phyloP scores from a whole-genome alignment of 768 basidiomycete genomes.

The Porpolomopsis calyptriformis region DNA sequence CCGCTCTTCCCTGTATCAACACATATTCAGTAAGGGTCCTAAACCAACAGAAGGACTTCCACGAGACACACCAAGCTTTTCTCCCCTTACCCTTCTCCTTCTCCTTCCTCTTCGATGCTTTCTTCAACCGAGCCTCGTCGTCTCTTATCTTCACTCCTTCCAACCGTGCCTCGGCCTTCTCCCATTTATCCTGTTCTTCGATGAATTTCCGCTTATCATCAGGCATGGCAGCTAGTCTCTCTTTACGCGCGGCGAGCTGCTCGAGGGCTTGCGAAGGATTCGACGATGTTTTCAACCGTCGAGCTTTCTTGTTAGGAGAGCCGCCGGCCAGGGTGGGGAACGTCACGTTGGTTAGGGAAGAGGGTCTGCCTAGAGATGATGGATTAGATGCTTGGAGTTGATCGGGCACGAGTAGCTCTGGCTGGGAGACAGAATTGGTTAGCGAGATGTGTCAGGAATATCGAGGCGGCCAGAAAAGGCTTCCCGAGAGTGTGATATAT shows the following conservation, averaged over 20 bases:
- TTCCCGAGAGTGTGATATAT: not conserved
- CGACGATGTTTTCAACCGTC: constrained; percentile 55
- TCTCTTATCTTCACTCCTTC: constrained; percentile 90
- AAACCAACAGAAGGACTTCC: constrained; percentile 1
- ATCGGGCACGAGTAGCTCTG: constrained; percentile 65
- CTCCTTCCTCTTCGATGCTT: constrained; percentile 86
- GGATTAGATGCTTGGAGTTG: constrained; percentile 19
- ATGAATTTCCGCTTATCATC: constrained; percentile 75
- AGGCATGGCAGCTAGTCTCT: constrained; percentile 63
- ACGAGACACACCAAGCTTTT: constrained; percentile 63
- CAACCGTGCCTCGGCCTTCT: constrained; percentile 77
- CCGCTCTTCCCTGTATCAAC: constrained; percentile 60
- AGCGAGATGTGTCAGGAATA: not conserved
- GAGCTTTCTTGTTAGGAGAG: constrained; percentile 38
- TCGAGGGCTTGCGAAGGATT: constrained; percentile 81
- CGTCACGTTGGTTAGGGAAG: constrained; percentile 49
- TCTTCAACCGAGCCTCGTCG: constrained; percentile 76
- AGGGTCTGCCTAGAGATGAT: constrained; percentile 23
- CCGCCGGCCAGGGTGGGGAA: constrained; percentile 60
- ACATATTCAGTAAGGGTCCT: constrained; percentile 2
- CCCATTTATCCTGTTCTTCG: constrained; percentile 81
- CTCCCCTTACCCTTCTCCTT: constrained; percentile 80
- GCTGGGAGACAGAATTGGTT: constrained; percentile 26
- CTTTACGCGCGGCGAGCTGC: constrained; percentile 67
- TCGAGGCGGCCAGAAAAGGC: not conserved